Evolutionary conservation across 768 basidiomycete genomes (phyloP).

Genomic region (Rhizopogon vesiculosus): DNA sequence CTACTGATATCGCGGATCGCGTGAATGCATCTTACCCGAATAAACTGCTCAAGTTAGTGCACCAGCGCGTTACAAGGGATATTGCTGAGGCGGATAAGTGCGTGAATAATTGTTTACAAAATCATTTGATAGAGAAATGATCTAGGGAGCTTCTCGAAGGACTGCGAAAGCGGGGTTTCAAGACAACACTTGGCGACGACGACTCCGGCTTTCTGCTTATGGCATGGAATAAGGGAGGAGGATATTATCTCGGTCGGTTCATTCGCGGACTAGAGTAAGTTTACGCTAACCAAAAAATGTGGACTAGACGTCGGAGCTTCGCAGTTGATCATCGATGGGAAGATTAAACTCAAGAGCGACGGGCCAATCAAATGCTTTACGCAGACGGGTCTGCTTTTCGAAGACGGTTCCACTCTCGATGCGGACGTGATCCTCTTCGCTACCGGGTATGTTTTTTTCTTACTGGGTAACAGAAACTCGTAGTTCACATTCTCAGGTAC

Average conservation of each 20-base stretch:
- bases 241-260: slow-evolving; percentile 60
- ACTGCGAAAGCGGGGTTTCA: slow-evolving; percentile 55
- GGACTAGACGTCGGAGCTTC: slow-evolving; percentile 34
- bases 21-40: slow-evolving; percentile 46
- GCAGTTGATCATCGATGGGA: slow-evolving; percentile 38
- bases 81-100: slow-evolving; percentile 57
- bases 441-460: slow-evolving; percentile 35
- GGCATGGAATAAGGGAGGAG: slow-evolving; percentile 46
- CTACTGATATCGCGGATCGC: slow-evolving; percentile 51
- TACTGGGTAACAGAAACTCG: background rate
- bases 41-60: slow-evolving; percentile 20
- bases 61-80: slow-evolving; percentile 31
- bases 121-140: background rate
- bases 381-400: slow-evolving; percentile 34
- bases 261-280: background rate
- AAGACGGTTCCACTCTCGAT: slow-evolving; percentile 36
- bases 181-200: slow-evolving; percentile 43
- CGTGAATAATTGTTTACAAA: slow-evolving; percentile 6
- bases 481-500: slow-evolving; percentile 10
- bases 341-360: slow-evolving; percentile 45
- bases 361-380: slow-evolving; percentile 37
- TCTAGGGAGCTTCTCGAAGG: slow-evolving; percentile 49
- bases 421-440: slow-evolving; percentile 47
- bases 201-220: slow-evolving; percentile 47
- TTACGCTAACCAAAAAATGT: background rate